Conservation (phyloP, 345 rosid genomes). For the Dipteronia dyeriana region DNA sequence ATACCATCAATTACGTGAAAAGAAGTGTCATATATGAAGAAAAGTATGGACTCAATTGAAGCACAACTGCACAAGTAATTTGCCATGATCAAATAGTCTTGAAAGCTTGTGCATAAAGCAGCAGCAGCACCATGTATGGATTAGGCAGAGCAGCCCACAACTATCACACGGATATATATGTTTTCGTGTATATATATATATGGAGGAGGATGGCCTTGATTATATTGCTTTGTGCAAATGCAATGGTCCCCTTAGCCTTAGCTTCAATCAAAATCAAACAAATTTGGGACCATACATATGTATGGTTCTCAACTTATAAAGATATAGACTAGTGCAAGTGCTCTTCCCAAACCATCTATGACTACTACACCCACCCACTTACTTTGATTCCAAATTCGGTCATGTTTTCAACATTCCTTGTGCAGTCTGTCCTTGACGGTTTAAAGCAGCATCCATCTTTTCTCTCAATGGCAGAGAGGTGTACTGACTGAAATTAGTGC, state of each 20-base stretch:
- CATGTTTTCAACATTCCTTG: too few species aligned
- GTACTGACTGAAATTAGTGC: too few species aligned
- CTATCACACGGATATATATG: conserved; percentile 7
- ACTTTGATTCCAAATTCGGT: conserved; percentile 2
- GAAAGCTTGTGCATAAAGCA: not conserved
- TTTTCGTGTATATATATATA: not conserved
- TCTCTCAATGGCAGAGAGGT: too few species aligned
- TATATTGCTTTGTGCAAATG: not conserved
- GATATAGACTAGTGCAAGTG: not conserved
- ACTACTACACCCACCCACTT: conserved; percentile 20
- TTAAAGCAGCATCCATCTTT: too few species aligned
- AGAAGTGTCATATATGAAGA: not conserved
- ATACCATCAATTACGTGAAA: not conserved
- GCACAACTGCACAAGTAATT: not conserved
- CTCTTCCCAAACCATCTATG: not conserved
- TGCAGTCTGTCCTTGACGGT: too few species aligned
- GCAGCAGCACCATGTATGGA: conserved; percentile 1
- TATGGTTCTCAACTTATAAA: conserved; percentile 9
- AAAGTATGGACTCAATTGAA: not conserved
- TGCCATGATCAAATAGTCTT: not conserved
- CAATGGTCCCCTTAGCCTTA: not conserved
- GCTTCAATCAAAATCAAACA: not conserved
- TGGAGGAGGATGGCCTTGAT: too few species aligned
- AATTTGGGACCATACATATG: not conserved
- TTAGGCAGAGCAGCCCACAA: not conserved